These are phyloP conservation scores for Saussurea involucrata DNA, from an alignment of 129 eudicot species.

Conservation along the genomic window DNA sequence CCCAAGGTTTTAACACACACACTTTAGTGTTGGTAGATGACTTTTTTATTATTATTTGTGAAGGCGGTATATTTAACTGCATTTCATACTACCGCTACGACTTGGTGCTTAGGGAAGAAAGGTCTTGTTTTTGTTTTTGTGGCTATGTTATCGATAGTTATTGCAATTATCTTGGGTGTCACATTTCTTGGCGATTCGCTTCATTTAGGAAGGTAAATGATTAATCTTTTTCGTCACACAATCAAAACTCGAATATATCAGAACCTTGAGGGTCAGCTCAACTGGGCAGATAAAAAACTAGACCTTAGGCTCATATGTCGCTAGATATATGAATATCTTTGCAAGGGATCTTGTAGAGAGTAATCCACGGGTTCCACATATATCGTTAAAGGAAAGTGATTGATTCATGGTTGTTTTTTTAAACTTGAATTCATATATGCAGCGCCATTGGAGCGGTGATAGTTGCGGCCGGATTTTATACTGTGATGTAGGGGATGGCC, in stretches of 20 bases:
- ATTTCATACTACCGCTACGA: background rate
- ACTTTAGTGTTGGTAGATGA: background rate
- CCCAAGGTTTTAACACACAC: background rate
- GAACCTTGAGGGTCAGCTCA: too few species aligned
- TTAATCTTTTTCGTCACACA: background rate
- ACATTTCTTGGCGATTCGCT: constrained; percentile 30
- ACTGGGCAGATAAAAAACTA: too few species aligned
- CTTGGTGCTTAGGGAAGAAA: constrained; percentile 31
- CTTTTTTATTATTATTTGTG: constrained; percentile 1
- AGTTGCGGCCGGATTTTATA: constrained; percentile 15
- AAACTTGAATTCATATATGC: background rate
- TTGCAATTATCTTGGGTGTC: constrained; percentile 22
- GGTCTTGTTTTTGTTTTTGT: constrained; percentile 32
- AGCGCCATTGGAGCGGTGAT: constrained; percentile 25
- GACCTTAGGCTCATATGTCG: too few species aligned
- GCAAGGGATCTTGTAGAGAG: too few species aligned
- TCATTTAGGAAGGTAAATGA: constrained; percentile 26
- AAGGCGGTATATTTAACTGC: constrained; percentile 13
- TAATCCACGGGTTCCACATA: too few species aligned
- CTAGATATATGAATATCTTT: too few species aligned
- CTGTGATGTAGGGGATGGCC: constrained; percentile 21
- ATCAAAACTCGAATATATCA: too few species aligned
- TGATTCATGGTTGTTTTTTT: background rate
- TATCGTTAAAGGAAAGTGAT: background rate
- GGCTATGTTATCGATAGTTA: constrained; percentile 16